phyloP scores from a whole-genome alignment of 192 early-diverging fungal genomes.

The Paraglomus brasilianum region DNA sequence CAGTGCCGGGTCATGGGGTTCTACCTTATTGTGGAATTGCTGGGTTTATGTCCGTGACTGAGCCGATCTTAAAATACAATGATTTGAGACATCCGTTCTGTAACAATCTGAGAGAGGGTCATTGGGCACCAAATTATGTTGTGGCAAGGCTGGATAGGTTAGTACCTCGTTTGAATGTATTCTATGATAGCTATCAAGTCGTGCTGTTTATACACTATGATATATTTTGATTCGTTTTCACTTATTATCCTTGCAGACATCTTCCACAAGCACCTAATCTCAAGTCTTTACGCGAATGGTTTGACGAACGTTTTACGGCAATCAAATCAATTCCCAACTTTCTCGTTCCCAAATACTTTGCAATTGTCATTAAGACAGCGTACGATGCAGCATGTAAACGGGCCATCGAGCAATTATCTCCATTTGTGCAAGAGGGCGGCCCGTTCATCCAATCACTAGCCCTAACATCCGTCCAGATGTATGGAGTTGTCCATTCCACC shows the following conservation, averaged over 20 bases:
- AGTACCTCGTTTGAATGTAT: not conserved
- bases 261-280: conserved; percentile 34
- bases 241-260: conserved; percentile 33
- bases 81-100: conserved; percentile 94
- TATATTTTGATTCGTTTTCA: not conserved
- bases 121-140: conserved; percentile 91
- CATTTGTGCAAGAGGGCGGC: conserved; percentile 54
- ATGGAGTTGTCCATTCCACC: conserved; percentile 79
- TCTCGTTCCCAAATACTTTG: conserved; percentile 93
- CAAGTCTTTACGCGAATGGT: conserved; percentile 68
- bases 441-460: conserved; percentile 70
- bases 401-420: conserved; percentile 61
- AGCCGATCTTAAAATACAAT: conserved; percentile 78
- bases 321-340: conserved; percentile 79
- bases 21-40: conserved; percentile 91
- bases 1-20: conserved; percentile 82
- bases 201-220: not conserved
- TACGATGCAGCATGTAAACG: conserved; percentile 67
- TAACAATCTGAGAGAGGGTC: conserved; percentile 81
- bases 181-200: not conserved
- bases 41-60: conserved; percentile 83
- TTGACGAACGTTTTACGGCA: conserved; percentile 63
- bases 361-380: conserved; percentile 73
- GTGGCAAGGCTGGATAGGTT: conserved; percentile 68
- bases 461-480: conserved; percentile 83